Conservation (phyloP, 2,329 filamentous ascomycete species). For the Anisogramma anomala region DNA sequence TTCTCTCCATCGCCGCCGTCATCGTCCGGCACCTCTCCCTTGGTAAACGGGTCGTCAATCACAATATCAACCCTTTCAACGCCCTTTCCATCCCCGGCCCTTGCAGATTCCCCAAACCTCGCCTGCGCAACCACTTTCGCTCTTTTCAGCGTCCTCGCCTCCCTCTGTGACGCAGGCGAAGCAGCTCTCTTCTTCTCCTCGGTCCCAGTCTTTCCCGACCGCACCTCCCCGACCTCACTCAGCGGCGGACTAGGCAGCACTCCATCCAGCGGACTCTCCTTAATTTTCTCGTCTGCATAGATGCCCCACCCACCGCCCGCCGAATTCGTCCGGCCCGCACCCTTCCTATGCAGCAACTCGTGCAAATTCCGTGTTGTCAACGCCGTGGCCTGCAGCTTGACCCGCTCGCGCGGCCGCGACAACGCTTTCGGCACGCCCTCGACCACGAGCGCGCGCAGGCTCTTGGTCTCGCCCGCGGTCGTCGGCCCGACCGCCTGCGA, state of each 20-base stretch:
- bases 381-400: slow-evolving; percentile 54
- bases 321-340: slow-evolving; percentile 56
- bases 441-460: slow-evolving; percentile 58
- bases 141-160: slow-evolving; percentile 39
- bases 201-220: slow-evolving; percentile 12
- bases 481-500: slow-evolving; percentile 33
- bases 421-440: slow-evolving; percentile 75
- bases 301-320: slow-evolving; percentile 70
- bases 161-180: slow-evolving; percentile 20
- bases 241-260: slow-evolving; percentile 36
- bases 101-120: slow-evolving; percentile 56
- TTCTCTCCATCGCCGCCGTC: slow-evolving; percentile 14
- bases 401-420: slow-evolving; percentile 61
- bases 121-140: slow-evolving; percentile 50
- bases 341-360: slow-evolving; percentile 57
- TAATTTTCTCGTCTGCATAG: slow-evolving; percentile 53
- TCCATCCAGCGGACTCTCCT: slow-evolving; percentile 44
- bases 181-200: slow-evolving; percentile 14
- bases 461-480: slow-evolving; percentile 42
- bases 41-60: slow-evolving; percentile 46
- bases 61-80: slow-evolving; percentile 50
- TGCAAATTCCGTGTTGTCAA: slow-evolving; percentile 61
- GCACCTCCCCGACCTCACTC: slow-evolving; percentile 25
- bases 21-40: slow-evolving; percentile 11
- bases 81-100: slow-evolving; percentile 44